phyloP scores from a whole-genome alignment of 768 basidiomycete species.

The Termitomyces eurrhizus region DNA sequence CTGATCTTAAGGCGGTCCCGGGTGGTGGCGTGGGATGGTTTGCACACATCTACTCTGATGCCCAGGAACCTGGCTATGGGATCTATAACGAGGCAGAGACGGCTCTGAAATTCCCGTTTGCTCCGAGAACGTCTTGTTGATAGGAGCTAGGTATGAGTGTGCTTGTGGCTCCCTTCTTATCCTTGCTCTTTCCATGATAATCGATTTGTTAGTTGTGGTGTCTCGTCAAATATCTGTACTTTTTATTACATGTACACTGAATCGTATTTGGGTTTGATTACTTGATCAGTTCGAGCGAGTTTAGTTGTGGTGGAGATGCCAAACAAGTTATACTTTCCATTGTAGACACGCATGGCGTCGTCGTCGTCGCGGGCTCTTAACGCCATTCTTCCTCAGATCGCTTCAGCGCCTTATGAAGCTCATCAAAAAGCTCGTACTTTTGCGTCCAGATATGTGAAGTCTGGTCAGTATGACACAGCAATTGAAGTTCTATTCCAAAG shows the following conservation, averaged over 20 bases:
- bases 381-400: constrained; percentile 72
- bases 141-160: no score
- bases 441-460: constrained; percentile 81
- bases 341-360: constrained; percentile 17
- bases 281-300: neutral
- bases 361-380: constrained; percentile 65
- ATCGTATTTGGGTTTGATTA: neutral
- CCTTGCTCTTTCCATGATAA: neutral
- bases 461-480: constrained; percentile 77
- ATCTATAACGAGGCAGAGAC: constrained; percentile 47
- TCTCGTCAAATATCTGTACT: neutral
- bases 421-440: constrained; percentile 98
- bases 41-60: constrained; percentile 73
- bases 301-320: constrained; percentile 5
- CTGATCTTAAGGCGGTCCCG: constrained; percentile 51
- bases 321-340: constrained; percentile 9
- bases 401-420: constrained; percentile 81
- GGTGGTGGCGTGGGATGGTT: constrained; percentile 79
- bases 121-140: constrained; percentile 60
- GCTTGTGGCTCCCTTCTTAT: neutral
- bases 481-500: constrained; percentile 92
- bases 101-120: constrained; percentile 57
- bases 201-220: neutral
- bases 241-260: neutral
- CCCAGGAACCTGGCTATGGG: constrained; percentile 66